phyloP scores from a whole-genome alignment of 2,329 filamentous ascomycete genomes.

The Cytospora mali region DNA sequence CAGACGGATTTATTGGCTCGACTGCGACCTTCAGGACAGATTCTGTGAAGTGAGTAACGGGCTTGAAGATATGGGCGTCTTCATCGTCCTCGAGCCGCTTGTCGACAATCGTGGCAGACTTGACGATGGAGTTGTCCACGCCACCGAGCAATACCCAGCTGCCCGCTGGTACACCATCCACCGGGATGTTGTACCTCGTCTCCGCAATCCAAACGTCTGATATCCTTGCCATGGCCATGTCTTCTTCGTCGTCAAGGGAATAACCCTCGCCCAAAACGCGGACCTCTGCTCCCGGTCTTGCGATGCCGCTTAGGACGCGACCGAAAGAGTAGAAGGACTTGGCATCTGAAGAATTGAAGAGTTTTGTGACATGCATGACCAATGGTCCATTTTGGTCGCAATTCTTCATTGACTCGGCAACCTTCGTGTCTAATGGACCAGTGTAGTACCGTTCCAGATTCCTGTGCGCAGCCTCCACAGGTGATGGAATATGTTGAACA shows the following conservation, averaged over 20 bases:
- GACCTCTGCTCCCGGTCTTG: constrained; percentile 77
- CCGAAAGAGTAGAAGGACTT: constrained; percentile 89
- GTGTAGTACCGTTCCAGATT: constrained; percentile 89
- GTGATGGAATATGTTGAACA: constrained; percentile 84
- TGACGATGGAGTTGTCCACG: constrained; percentile 97
- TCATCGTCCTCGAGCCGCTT: constrained; percentile 81
- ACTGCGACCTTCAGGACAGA: constrained; percentile 98
- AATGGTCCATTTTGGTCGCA: constrained; percentile 91
- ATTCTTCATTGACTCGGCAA: constrained; percentile 75
- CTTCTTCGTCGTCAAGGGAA: constrained; percentile 95
- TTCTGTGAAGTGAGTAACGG: constrained; percentile 91
- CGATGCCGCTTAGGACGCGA: constrained; percentile 89
- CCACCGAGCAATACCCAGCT: constrained; percentile 92
- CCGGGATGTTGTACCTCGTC: constrained; percentile 89
- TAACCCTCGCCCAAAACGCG: constrained; percentile 94
- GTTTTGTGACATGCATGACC: constrained; percentile 88
- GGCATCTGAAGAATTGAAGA: constrained; percentile 90
- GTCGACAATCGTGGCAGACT: constrained; percentile 88
- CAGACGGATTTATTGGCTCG: constrained; percentile 96
- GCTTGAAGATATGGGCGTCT: constrained; percentile 93
- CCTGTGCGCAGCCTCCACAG: constrained; percentile 73
- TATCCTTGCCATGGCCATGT: constrained; percentile 88
- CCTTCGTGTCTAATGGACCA: constrained; percentile 79
- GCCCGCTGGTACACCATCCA: constrained; percentile 88
- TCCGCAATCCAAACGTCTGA: constrained; percentile 87